Base-by-base conservation (phyloP, 768 basidiomycete genomes). In the Suillus subalutaceus region DNA sequence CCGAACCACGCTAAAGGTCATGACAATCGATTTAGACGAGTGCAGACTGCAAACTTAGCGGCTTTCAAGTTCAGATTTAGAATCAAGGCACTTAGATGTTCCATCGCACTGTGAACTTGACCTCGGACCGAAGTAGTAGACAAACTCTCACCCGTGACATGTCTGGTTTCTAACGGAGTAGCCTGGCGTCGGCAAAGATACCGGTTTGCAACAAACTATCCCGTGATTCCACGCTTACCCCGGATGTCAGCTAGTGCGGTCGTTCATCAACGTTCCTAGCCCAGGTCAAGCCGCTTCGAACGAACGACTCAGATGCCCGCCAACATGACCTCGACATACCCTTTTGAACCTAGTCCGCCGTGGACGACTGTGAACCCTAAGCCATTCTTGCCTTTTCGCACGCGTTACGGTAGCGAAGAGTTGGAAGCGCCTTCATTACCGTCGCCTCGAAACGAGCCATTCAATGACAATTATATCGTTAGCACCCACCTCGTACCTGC, bases 401-500 rank as follows among this genome's bases (percentile, higher is more conserved):
- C 48, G 1, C 70, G 71, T 30, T 69, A 69, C 4, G 40, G 7
- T 50, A 50, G 48, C 13, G 66, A 66, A 62, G 58, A 4, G 0
- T 13, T 48, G 41, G 41, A 58, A 32, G 62, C 69, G 0, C 74
- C 77, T 0, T 13, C 59, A 1, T 37, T 78, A n/a, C 73, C 76
- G 10, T 63, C 67, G 37, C 69, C 72, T 12, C 72, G 76, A 35
- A 52, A 64, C 5, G 40, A 66, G 37, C 13, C 66, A 26, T 74
- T 77, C 61, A 63, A 68, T 46, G 67, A 66, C 9, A 53, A 63
- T 16, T 77, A 74, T 57, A 65, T 46, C 15, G 68, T 76, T 56
- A 77, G 67, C 10, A 77, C 76, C 13, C 76, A 77, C 23, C 60
- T 77, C 63, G 56, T 77, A 38, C 77, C 76, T 0, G 74, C 74